phyloP scores from a whole-genome alignment of 2,329 filamentous ascomycete genomes.

The Immersiporthe knoxdaviesiana region DNA sequence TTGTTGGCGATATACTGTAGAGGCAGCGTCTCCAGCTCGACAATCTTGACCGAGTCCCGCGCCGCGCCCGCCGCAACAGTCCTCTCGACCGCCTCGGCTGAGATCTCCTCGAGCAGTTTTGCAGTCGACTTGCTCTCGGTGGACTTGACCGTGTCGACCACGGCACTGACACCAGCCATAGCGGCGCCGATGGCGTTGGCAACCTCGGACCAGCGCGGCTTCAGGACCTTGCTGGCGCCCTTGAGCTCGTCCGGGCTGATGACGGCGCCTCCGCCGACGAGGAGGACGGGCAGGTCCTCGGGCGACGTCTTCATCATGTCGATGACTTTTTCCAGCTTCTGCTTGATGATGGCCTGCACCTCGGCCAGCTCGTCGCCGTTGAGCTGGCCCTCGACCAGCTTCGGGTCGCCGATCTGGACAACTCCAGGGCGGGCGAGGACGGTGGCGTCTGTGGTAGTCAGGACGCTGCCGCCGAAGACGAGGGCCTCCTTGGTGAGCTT shows the following conservation, averaged over 20 bases:
- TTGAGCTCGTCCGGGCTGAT: conserved; percentile 42
- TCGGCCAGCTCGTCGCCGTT: conserved; percentile 39
- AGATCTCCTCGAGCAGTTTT: conserved; percentile 45
- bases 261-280: conserved; percentile 50
- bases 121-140: conserved; percentile 46
- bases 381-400: conserved; percentile 36
- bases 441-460: conserved; percentile 52
- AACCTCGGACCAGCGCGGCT: conserved; percentile 46
- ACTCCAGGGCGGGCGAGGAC: conserved; percentile 47
- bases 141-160: conserved; percentile 54
- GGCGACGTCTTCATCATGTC: conserved; percentile 37
- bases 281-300: conserved; percentile 38
- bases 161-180: conserved; percentile 60
- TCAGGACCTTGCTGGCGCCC: conserved; percentile 42
- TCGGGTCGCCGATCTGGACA: conserved; percentile 48
- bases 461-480: conserved; percentile 50
- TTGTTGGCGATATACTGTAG: conserved; percentile 59
- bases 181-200: conserved; percentile 55
- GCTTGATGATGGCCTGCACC: conserved; percentile 27
- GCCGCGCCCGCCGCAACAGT: conserved; percentile 51
- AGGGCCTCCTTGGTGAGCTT: conserved; percentile 49
- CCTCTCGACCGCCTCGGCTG: conserved; percentile 47
- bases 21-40: conserved; percentile 58
- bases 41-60: conserved; percentile 48
- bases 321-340: conserved; percentile 33